Percentiles rank a stretch among this genome's conserved stretches.
These are phyloP conservation scores for Cucumis sativus DNA, from an alignment of 306 rosid genomes.

Conservation along the genomic window DNA sequence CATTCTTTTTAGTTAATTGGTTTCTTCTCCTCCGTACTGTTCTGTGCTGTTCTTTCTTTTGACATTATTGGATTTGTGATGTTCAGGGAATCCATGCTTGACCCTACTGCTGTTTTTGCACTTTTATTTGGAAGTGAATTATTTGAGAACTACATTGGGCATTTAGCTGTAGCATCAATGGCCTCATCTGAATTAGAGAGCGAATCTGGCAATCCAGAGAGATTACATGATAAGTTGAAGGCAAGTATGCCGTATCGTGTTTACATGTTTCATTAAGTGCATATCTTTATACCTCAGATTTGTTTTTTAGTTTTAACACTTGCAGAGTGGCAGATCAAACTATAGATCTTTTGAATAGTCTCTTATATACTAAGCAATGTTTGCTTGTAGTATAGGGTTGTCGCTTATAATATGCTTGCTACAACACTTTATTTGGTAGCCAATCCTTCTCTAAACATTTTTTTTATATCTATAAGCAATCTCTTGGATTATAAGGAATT, in stretches of 20 bases:
- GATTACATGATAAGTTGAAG: constrained; percentile 68
- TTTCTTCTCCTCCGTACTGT: background rate
- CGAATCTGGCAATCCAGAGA: constrained; percentile 51
- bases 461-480: background rate
- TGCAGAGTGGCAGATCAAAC: background rate
- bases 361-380: background rate
- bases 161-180: constrained; percentile 86
- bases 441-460: background rate
- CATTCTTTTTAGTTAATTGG: background rate
- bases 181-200: constrained; percentile 60
- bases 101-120: constrained; percentile 78
- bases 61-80: constrained; percentile 4
- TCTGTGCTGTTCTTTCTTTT: background rate
- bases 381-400: background rate
- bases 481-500: background rate
- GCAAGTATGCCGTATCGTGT: constrained; percentile 29
- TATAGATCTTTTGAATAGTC: background rate
- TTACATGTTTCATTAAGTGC: background rate
- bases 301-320: background rate
- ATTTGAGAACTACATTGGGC: constrained; percentile 88
- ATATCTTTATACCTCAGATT: background rate
- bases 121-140: constrained; percentile 83
- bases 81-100: constrained; percentile 80
- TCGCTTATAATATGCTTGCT: background rate
- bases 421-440: background rate